These are phyloP conservation scores for Pelargonium australe DNA, from an alignment of 441 rosid species.

Conservation along the genomic window DNA sequence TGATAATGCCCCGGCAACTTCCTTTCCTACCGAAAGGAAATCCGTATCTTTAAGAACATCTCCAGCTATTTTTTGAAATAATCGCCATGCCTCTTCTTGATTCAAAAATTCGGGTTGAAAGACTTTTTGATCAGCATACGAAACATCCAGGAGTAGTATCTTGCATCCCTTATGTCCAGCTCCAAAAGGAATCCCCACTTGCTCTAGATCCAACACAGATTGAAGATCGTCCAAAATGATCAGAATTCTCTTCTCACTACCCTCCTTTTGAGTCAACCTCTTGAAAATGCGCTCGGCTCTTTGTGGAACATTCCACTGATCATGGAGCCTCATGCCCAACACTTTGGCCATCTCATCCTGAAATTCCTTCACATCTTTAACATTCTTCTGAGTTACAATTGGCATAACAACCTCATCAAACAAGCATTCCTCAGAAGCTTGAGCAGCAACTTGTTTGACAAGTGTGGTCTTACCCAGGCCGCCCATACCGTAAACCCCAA, in stretches of 20 bases:
- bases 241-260: not conserved
- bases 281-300: not conserved
- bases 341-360: not conserved
- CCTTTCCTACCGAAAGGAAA: not conserved
- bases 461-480: not conserved
- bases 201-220: not conserved
- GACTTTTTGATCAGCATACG: not conserved
- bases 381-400: not conserved
- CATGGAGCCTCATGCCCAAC: not conserved
- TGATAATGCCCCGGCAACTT: not conserved
- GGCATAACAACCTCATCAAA: not conserved
- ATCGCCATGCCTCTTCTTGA: not conserved
- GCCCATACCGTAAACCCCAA: conserved; percentile 4
- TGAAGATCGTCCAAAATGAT: not conserved
- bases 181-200: not conserved
- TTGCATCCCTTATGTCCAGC: not conserved
- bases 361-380: not conserved
- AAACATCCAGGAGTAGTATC: not conserved
- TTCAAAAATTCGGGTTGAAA: not conserved
- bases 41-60: not conserved
- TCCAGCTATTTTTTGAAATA: not conserved
- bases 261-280: not conserved
- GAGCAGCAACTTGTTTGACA: not conserved
- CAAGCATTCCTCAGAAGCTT: not conserved
- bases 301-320: not conserved